These are phyloP conservation scores for Plasmopara halstedii DNA, from an alignment of 352 stramenopile species.

Conservation along the genomic window DNA sequence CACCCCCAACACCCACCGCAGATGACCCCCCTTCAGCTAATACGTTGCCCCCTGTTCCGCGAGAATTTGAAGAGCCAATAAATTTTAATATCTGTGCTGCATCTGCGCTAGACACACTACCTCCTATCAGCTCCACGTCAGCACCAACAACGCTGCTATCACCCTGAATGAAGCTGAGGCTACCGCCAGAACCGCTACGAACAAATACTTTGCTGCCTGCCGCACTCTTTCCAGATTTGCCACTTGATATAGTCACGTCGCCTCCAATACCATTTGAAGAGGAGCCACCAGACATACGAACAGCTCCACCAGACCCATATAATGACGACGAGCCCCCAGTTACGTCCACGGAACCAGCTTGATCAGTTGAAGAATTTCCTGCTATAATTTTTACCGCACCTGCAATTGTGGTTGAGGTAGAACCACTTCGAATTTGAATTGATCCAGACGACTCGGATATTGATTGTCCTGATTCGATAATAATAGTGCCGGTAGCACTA, in stretches of 20 bases:
- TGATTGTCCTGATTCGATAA: conserved; percentile 12
- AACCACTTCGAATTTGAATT: conserved; percentile 11
- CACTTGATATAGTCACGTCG: conserved; percentile 19
- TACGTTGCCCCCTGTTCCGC: conserved; percentile 19
- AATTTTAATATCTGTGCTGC: conserved; percentile 18
- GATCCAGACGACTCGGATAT: conserved; percentile 6
- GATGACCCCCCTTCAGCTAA: conserved; percentile 19
- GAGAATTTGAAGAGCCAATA: conserved; percentile 16
- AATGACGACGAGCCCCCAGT: conserved; percentile 11
- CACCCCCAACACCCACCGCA: conserved; percentile 5
- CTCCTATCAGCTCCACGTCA: conserved; percentile 20
- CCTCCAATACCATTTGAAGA: conserved; percentile 15
- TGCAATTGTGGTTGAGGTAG: conserved; percentile 2
- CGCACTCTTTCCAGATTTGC: conserved; percentile 4
- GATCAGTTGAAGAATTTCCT: background rate
- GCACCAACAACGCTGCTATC: conserved; percentile 12
- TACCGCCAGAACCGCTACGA: conserved; percentile 16
- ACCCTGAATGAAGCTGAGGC: conserved; percentile 15
- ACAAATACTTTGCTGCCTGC: conserved; percentile 12
- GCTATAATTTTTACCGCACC: conserved; percentile 11
- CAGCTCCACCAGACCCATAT: conserved; percentile 8
- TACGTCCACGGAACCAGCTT: conserved; percentile 8
- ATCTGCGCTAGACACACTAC: conserved; percentile 6
- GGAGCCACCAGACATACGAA: conserved; percentile 13
- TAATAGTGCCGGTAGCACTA: conserved; percentile 7